A percentile compares a stretch with the other conserved stretches of the same genome.
Conservation (phyloP, 1,284 basidiomycete genomes). For the Puccinia sorghi region DNA sequence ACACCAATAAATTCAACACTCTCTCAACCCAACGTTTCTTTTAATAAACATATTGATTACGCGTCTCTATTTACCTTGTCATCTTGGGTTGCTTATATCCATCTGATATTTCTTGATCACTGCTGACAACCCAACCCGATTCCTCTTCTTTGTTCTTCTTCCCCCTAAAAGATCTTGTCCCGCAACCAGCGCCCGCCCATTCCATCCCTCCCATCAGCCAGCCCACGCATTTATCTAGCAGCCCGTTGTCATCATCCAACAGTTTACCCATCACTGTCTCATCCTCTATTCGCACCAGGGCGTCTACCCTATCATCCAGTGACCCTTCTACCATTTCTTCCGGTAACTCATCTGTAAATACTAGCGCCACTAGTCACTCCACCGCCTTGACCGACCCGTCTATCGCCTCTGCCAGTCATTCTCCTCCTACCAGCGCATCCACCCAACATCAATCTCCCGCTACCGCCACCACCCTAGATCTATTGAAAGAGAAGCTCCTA, state of each 20-base stretch:
- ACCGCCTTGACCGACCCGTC: background rate
- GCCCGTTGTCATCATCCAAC: background rate
- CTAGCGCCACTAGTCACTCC: background rate
- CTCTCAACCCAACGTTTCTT: too few relatives aligned
- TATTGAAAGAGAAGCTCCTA: constrained; percentile 11
- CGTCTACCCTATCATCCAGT: background rate
- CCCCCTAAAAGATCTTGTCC: background rate
- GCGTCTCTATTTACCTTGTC: too few relatives aligned
- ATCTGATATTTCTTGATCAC: background rate
- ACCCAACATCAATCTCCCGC: background rate
- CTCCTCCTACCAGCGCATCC: background rate
- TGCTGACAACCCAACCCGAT: background rate
- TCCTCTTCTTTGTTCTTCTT: background rate
- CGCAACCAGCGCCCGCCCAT: background rate
- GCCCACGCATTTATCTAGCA: background rate
- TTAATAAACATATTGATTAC: too few relatives aligned
- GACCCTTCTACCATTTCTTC: background rate
- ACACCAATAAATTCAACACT: too few relatives aligned
- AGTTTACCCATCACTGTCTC: background rate
- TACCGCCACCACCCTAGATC: background rate
- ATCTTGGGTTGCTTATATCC: too few relatives aligned
- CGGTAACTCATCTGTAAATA: background rate
- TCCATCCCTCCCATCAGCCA: too few relatives aligned
- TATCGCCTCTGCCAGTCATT: background rate
- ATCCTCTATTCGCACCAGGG: background rate